Evolutionary conservation across 768 basidiomycete genomes (phyloP).

Genomic region (Leccinellum rugosiceps): DNA sequence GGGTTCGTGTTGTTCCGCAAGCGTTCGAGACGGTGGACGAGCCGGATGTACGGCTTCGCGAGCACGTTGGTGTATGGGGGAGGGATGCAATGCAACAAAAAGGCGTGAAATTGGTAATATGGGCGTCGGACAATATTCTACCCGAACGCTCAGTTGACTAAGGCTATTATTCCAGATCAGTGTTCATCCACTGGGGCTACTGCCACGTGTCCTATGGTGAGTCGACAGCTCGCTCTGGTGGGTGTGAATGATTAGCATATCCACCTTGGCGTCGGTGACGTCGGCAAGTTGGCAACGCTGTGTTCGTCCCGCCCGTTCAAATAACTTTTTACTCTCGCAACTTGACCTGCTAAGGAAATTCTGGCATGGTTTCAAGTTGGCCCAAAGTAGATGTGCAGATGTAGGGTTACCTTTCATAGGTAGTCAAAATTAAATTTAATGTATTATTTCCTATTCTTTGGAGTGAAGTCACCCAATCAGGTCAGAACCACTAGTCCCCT

Average conservation of each 20-base stretch:
- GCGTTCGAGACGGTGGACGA: too few relatives aligned
- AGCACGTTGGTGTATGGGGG: too few relatives aligned
- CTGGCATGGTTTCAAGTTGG: neutral
- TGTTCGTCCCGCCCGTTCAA: neutral
- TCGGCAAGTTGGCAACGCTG: neutral
- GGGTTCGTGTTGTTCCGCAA: too few relatives aligned
- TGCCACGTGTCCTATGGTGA: neutral
- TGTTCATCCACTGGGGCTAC: neutral
- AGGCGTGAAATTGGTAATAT: too few relatives aligned
- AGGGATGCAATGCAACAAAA: too few relatives aligned
- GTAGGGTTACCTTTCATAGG: neutral
- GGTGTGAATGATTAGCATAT: neutral
- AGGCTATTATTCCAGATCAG: neutral
- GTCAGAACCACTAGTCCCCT: neutral
- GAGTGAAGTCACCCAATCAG: neutral
- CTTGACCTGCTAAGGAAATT: neutral
- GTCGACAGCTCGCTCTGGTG: neutral
- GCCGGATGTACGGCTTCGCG: too few relatives aligned
- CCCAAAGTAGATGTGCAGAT: neutral
- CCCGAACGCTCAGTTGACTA: neutral
- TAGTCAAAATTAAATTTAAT: neutral
- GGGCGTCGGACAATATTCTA: neutral
- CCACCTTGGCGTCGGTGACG: neutral
- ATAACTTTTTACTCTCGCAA: neutral
- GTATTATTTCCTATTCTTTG: neutral